phyloP scores from a whole-genome alignment of 2,329 filamentous ascomycete genomes.

The Nannizzia gypsea region DNA sequence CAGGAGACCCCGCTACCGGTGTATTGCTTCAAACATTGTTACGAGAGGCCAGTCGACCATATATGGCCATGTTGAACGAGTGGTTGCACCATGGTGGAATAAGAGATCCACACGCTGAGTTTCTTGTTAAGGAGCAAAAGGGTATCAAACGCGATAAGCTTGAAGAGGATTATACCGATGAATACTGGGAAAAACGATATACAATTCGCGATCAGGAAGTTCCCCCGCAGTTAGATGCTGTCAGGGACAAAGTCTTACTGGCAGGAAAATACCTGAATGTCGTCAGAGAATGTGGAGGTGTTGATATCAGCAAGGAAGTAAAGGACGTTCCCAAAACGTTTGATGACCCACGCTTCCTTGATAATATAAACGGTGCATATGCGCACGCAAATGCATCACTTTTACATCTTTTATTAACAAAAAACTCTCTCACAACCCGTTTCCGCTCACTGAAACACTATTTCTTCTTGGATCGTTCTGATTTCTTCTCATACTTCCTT shows the following conservation, averaged over 20 bases:
- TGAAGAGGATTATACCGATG: constrained; percentile 94
- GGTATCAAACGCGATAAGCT: constrained; percentile 83
- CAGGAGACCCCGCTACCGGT: constrained; percentile 80
- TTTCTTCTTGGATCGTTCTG: constrained; percentile 94
- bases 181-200: constrained; percentile 98
- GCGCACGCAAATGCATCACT: constrained; percentile 90
- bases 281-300: constrained; percentile 89
- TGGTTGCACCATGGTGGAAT: constrained; percentile 96
- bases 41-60: constrained; percentile 79
- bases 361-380: constrained; percentile 92
- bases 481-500: constrained; percentile 97
- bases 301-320: constrained; percentile 81
- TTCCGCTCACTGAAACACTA: constrained; percentile 93
- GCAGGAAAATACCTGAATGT: constrained; percentile 98
- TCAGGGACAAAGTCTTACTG: constrained; percentile 88
- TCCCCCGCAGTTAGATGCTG: constrained; percentile 76
- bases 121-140: constrained; percentile 89
- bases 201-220: constrained; percentile 86
- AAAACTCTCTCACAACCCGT: constrained; percentile 77
- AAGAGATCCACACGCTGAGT: constrained; percentile 85
- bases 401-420: constrained; percentile 79
- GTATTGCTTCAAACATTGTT: constrained; percentile 69
- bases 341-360: constrained; percentile 80
- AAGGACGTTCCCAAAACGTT: constrained; percentile 84
- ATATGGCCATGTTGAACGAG: constrained; percentile 97